A percentile compares a stretch with the other conserved stretches of the same genome.
Evolutionary conservation across 805 yeast genomes (phyloP).

Genomic region (Clavispora fructus): DNA sequence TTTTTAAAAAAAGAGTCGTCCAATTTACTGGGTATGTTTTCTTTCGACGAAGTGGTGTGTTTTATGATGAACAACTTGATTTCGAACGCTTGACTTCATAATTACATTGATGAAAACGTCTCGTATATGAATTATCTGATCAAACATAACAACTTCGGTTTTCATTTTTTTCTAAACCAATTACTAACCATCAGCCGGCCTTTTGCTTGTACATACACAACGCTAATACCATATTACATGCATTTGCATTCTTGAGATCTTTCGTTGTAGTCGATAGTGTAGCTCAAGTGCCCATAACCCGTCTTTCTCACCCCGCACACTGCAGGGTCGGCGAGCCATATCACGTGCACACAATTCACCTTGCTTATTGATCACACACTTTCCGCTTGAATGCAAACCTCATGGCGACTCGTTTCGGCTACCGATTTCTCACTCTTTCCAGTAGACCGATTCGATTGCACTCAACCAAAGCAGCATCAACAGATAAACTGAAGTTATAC

Average conservation of each 20-base stretch:
- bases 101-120: constrained; percentile 20
- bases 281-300: too few species aligned
- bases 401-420: background rate
- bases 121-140: constrained; percentile 15
- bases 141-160: background rate
- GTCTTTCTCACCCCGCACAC: too few species aligned
- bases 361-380: background rate
- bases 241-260: background rate
- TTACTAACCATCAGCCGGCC: background rate
- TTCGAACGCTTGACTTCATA: constrained; percentile 29
- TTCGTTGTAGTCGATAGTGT: background rate
- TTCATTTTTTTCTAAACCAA: background rate
- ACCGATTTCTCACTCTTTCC: background rate
- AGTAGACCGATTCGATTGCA: background rate
- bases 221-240: background rate
- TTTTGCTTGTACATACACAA: background rate
- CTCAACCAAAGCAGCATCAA: background rate
- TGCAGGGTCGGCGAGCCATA: too few species aligned
- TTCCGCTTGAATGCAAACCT: background rate
- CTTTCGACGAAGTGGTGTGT: background rate
- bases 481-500: constrained; percentile 1
- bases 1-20: background rate
- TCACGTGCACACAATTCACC: background rate
- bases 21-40: constrained; percentile 8
- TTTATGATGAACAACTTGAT: constrained; percentile 20